Conservation (phyloP, 805 yeast genomes). For the Martiniozyma abietophila region DNA sequence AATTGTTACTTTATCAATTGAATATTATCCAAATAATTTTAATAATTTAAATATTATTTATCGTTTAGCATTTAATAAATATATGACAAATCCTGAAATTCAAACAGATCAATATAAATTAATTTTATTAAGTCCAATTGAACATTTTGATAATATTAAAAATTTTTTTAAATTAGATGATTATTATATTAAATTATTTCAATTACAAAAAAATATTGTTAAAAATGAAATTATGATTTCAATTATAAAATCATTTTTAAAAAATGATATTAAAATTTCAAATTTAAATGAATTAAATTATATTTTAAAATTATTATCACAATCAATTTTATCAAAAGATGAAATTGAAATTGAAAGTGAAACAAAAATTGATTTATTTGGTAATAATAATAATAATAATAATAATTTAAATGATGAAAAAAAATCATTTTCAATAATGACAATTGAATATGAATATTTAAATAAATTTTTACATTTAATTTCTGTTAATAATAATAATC, state of each 20-base stretch:
- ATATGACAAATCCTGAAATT: conserved; percentile 18
- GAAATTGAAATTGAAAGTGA: conserved; percentile 26
- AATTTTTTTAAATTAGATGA: conserved; percentile 29
- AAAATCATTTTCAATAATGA: conserved; percentile 18
- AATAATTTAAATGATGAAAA: conserved; percentile 18
- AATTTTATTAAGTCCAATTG: conserved; percentile 41
- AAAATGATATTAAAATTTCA: conserved; percentile 28
- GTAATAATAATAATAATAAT: conserved; percentile 15
- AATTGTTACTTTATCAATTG: conserved; percentile 53
- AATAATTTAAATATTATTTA: conserved; percentile 55
- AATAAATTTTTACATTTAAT: conserved; percentile 65
- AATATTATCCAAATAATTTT: conserved; percentile 50
- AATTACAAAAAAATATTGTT: conserved; percentile 39
- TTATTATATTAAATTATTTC: conserved; percentile 45
- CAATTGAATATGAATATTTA: conserved; percentile 47
- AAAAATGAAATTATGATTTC: conserved; percentile 52
- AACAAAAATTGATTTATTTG: conserved; percentile 18
- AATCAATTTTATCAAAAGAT: conserved; percentile 38
- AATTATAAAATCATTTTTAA: conserved; percentile 50
- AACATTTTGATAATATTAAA: conserved; percentile 30
- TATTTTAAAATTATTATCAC: conserved; percentile 44
- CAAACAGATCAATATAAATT: conserved; percentile 26
- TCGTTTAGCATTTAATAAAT: conserved; percentile 39
- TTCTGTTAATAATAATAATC: conserved; percentile 35
- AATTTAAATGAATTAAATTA: conserved; percentile 45